Percentiles rank a stretch among this genome's conserved stretches.
Conservation (phyloP, 768 basidiomycete genomes). For the Podaxis sp. region DNA sequence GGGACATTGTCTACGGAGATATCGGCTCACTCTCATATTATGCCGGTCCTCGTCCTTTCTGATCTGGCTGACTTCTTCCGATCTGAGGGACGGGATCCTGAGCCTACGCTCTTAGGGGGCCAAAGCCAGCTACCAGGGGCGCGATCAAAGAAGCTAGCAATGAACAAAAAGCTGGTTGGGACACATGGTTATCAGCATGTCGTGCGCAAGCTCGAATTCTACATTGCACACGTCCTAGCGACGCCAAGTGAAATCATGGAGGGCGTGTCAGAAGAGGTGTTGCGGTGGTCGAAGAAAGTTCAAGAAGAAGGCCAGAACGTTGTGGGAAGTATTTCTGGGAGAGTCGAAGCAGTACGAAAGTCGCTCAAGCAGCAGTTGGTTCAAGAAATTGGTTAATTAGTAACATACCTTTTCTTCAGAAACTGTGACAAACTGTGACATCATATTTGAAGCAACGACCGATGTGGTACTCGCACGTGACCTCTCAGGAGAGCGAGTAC, state of each 20-base stretch:
- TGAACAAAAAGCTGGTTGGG: neutral
- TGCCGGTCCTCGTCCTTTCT: slow-evolving; percentile 46
- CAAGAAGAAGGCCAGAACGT: slow-evolving; percentile 13
- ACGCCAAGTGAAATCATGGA: slow-evolving; percentile 39
- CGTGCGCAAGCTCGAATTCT: slow-evolving; percentile 63
- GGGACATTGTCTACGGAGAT: slow-evolving; percentile 15
- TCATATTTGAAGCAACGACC: slow-evolving; percentile 14
- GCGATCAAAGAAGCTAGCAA: neutral
- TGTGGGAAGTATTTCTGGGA: neutral
- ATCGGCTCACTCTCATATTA: slow-evolving; percentile 34
- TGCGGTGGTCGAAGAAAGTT: slow-evolving; percentile 20
- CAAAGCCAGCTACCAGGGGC: slow-evolving; percentile 7
- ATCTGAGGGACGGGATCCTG: neutral
- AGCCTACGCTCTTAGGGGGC: neutral
- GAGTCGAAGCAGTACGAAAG: neutral
- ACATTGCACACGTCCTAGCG: slow-evolving; percentile 55
- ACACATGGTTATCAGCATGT: slow-evolving; percentile 28
- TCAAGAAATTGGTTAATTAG: neutral
- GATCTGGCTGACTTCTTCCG: slow-evolving; percentile 46
- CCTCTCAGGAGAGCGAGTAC: slow-evolving; percentile 21
- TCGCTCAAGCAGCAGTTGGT: neutral
- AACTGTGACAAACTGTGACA: neutral
- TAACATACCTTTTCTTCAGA: neutral
- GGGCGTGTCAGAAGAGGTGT: slow-evolving; percentile 37
- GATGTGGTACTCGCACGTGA: slow-evolving; percentile 24